These are phyloP conservation scores for Cladosporium velox DNA, from an alignment of 2,329 filamentous ascomycete species.

Conservation along the genomic window DNA sequence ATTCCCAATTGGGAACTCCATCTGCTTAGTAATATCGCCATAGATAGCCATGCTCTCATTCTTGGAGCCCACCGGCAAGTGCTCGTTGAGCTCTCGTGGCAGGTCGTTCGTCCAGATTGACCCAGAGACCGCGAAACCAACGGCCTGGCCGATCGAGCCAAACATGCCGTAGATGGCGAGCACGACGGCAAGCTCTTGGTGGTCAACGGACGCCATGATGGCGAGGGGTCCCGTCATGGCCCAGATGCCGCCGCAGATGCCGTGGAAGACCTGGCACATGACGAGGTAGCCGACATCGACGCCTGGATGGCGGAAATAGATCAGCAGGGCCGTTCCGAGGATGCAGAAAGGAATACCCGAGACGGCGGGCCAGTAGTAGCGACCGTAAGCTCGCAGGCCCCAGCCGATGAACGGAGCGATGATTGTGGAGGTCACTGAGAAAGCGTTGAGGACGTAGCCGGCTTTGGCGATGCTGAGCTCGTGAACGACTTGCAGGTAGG, in stretches of 20 bases:
- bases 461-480: conserved; percentile 39
- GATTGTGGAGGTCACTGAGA: conserved; percentile 35
- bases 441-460: conserved; percentile 2
- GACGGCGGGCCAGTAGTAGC: conserved; percentile 23
- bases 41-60: conserved; percentile 38
- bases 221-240: conserved; percentile 39
- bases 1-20: conserved; percentile 44
- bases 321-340: conserved; percentile 37
- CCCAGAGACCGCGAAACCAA: background rate
- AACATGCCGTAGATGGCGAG: conserved; percentile 1
- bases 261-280: conserved; percentile 25
- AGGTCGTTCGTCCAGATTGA: conserved; percentile 24
- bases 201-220: conserved; percentile 38
- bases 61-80: conserved; percentile 38
- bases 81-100: conserved; percentile 5
- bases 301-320: conserved; percentile 32
- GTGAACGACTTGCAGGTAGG: conserved; percentile 51
- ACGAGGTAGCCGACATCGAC: background rate
- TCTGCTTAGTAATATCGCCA: conserved; percentile 37
- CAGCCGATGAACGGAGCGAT: conserved; percentile 56
- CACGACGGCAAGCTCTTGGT: conserved; percentile 24
- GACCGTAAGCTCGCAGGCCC: conserved; percentile 42
- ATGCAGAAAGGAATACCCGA: conserved; percentile 39
- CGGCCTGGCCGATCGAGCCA: background rate
- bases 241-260: conserved; percentile 32